Base-by-base conservation (phyloP, 2,329 filamentous ascomycete genomes). In the Pseudopithomyces maydicus region DNA sequence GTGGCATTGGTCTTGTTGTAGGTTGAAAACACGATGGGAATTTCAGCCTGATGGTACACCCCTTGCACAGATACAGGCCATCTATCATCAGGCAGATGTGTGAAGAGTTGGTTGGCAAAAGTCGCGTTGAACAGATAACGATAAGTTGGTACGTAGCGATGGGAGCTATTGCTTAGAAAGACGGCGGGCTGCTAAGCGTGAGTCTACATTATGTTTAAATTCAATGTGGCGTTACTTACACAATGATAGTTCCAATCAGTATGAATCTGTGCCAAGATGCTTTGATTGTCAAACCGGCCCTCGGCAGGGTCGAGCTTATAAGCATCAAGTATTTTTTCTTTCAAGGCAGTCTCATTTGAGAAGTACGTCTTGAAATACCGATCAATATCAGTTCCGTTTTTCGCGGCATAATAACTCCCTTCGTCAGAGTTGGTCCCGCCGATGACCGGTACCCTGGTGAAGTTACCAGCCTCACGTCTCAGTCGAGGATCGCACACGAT, bases 31-130 rank as follows among this genome's bases (percentile, higher is more conserved):
- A 68, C 68, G 20, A 61, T 53, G 0, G 57, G 52, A 6, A 69
- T 68, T 45, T 70, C 66, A 2, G 59, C 55, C 2, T 59, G 52
- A 35, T 70, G 66, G 32, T 65, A 68, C 0, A 59, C 65, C 6
- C 58, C 61, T 15, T 58, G 51, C 11, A 63, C 54, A 22, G 49
- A 33, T 15, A 66, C 61, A 4, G 62, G 32, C 55, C 55, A 20
- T 23, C 56, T 2, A 42, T 56, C 2, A 49, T 58, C 55, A 1
- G 55, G 49, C 1, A 57, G 45, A 17, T 47, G 1, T 2, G 26
- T 19, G 22, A 57, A 38, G 3, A 47, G 50, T n/a, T 41, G 20
- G 23, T 57, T 57, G 2, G 64, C 56, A 23, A 66, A 67, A 0
- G 54, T 56, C 0, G 58, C 52, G 7, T 63, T 57, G 50, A 54